Base-by-base conservation (phyloP, 306 rosid genomes). In the Sechiopsis laciniata region DNA sequence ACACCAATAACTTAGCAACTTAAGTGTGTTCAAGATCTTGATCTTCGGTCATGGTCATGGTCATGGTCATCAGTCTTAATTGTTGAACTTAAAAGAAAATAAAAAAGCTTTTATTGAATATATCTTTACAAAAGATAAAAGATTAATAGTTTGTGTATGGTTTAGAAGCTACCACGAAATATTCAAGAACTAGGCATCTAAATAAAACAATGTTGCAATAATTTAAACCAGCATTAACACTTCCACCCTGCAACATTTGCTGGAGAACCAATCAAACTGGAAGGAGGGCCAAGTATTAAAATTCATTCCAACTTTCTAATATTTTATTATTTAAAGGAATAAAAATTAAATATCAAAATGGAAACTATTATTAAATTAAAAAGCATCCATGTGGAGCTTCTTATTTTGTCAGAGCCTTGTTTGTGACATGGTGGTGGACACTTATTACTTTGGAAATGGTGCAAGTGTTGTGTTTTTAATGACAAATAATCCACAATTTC, bases 361-460 rank as follows among this genome's bases (percentile, higher is more conserved):
- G 20, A 53, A 53, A 53, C 3, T 16, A 53, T 16, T 16, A 53
- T 53, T 13, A 16, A 53, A 53, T 53, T 15, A 52, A 52, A 51
- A 52, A 52, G 17, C 8, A 57, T 2, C 37, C 64, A 58, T 22
- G 35, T 58, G 37, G 37, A 24, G 26, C 8, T 11, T 22, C 1
- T 58, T 58, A 24, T 58, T 58, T 56, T 58, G 64, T 58, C 64
- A 58, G 64, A 21, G 16, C 24, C 62, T 58, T 58, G 64, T 58
- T 22, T 58, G 37, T 56, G 37, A 24, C 37, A 58, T 58, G 3
- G 64, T 58, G 64, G 37, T 58, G 64, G 37, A 10, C 64, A 58
- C 37, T 56, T 57, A 22, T 58, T 57, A 57, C 63, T 10, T 57
- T 58, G 64, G n/a, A 22, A 58, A 58, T 58, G 37, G n/a, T 58